Percentiles rank a stretch among this genome's conserved stretches.
Conservation (phyloP, 768 basidiomycete genomes). For the Lactifluus hygrophoroides region DNA sequence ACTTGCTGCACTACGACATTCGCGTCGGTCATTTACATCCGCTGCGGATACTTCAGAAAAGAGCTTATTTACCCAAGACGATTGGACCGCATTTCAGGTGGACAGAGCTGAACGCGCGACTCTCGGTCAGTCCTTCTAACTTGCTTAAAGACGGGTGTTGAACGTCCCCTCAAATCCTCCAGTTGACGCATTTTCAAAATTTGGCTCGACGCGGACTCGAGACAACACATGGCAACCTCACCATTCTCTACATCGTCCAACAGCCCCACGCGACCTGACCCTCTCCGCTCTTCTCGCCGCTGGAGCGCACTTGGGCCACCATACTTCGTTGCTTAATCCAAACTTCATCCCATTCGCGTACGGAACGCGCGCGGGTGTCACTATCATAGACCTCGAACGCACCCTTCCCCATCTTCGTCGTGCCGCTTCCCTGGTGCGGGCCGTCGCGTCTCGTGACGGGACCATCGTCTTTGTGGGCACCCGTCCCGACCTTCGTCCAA, state of each 20-base stretch:
- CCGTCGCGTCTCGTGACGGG: constrained; percentile 73
- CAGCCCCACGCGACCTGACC: constrained; percentile 53
- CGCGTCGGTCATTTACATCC: constrained; percentile 6
- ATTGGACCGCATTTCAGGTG: constrained; percentile 59
- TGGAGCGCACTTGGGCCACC: constrained; percentile 91
- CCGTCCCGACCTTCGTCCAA: constrained; percentile 62
- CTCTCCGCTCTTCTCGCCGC: constrained; percentile 86
- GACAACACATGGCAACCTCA: constrained; percentile 67
- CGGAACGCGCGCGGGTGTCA: constrained; percentile 81
- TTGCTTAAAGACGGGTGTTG: constrained; percentile 20
- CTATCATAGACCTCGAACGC: constrained; percentile 91
- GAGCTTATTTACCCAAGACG: constrained; percentile 39
- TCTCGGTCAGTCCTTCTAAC: constrained; percentile 39
- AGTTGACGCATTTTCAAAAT: constrained; percentile 39
- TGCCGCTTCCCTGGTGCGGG: constrained; percentile 80
- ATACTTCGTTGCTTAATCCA: constrained; percentile 74
- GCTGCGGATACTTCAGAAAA: constrained; percentile 11
- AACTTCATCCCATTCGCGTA: constrained; percentile 91
- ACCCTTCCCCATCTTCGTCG: constrained; percentile 88
- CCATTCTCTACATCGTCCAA: constrained; percentile 56
- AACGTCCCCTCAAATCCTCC: constrained; percentile 26
- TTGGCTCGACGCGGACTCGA: constrained; percentile 71
- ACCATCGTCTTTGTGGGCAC: constrained; percentile 88
- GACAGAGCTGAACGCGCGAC: constrained; percentile 46
- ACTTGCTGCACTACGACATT: neutral